Percentiles rank a stretch among this genome's conserved stretches.
Conservation (phyloP, 148 eudicot genomes). For the Silene latifolia region DNA sequence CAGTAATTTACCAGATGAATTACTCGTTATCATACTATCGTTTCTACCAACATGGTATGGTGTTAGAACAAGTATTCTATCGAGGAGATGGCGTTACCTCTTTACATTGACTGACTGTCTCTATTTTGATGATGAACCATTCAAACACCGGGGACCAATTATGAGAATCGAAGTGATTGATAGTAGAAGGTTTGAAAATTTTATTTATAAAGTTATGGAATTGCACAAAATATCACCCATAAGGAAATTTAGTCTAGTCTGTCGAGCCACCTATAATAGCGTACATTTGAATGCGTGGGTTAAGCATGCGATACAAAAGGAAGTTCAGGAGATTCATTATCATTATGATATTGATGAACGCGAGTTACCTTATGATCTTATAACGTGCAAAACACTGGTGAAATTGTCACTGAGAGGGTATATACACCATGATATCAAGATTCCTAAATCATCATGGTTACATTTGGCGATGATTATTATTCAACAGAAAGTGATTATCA, state of each 20-base stretch:
- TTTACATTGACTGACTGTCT: not conserved
- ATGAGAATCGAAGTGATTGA: too few relatives aligned
- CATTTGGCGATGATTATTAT: not conserved
- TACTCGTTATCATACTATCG: not conserved
- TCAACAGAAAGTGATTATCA: too few relatives aligned
- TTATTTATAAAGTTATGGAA: not conserved
- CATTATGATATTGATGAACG: not conserved
- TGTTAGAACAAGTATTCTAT: not conserved
- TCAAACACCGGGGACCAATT: too few relatives aligned
- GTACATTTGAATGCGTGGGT: not conserved
- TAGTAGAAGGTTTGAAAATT: too few relatives aligned
- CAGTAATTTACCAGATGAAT: not conserved
- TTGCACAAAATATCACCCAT: conserved; percentile 2
- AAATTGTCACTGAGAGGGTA: not conserved
- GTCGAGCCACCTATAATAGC: not conserved
- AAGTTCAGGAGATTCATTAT: not conserved
- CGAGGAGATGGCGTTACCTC: not conserved
- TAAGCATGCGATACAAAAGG: not conserved
- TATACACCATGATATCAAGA: too few relatives aligned
- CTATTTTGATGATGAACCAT: not conserved
- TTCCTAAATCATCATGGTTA: not conserved
- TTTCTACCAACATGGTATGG: not conserved
- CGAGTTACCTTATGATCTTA: not conserved
- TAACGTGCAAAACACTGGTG: not conserved
- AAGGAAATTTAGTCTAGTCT: not conserved